Percentiles rank a stretch among this genome's conserved stretches.
phyloP scores from a whole-genome alignment of 2,329 filamentous ascomycete species.

The Aspergillus pseudonomiae region DNA sequence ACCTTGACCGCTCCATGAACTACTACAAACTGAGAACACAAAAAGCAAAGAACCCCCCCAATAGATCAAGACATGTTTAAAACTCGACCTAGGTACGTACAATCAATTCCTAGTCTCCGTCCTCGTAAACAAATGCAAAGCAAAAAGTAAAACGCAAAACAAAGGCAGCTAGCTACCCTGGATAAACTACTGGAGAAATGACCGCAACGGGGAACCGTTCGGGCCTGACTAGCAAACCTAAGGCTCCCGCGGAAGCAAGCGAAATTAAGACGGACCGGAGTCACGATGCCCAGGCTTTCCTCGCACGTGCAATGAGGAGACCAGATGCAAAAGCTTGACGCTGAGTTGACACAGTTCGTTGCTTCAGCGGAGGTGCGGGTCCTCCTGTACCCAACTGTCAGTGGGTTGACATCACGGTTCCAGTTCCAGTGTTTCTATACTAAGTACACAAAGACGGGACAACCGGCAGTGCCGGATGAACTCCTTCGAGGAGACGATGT shows the following conservation, averaged over 20 bases:
- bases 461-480: neutral
- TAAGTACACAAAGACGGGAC: neutral
- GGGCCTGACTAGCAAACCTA: neutral
- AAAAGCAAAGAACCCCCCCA: too few species aligned
- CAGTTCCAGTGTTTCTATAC: neutral
- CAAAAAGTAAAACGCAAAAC: neutral
- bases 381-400: neutral
- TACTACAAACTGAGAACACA: neutral
- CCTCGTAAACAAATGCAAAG: neutral
- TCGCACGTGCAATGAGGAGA: neutral
- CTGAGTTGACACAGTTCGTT: conserved; percentile 6
- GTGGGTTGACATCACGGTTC: too few species aligned
- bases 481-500: neutral
- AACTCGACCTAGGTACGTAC: neutral
- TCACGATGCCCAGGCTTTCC: neutral
- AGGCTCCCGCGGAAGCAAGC: conserved; percentile 2
- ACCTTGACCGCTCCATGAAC: neutral
- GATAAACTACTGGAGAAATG: conserved; percentile 9
- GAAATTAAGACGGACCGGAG: conserved; percentile 5
- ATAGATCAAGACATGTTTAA: neutral
- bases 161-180: neutral
- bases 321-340: conserved; percentile 10
- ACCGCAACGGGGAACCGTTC: neutral
- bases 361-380: conserved; percentile 9
- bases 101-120: neutral